Conservation (phyloP, 2,329 filamentous ascomycete genomes). For the Decorospora gaudefroyi region DNA sequence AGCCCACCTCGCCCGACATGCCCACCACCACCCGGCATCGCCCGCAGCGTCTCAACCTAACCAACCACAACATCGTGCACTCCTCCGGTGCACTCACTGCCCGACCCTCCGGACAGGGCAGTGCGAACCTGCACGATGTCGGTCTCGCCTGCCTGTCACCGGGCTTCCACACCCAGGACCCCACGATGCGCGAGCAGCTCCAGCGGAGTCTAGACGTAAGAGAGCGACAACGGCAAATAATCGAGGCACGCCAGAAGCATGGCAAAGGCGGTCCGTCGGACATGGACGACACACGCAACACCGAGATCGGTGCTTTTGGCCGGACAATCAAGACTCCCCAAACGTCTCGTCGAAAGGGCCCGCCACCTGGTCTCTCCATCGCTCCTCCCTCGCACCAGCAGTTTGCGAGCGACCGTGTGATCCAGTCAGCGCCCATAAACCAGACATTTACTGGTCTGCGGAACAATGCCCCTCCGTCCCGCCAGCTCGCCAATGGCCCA, state of each 20-base stretch:
- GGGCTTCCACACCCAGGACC: conserved; percentile 93
- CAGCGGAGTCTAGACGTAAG: conserved; percentile 91
- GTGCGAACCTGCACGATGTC: conserved; percentile 81
- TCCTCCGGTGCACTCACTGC: conserved; percentile 58
- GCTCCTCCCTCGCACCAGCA: conserved; percentile 91
- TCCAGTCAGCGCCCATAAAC: conserved; percentile 92
- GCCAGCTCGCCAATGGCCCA: conserved; percentile 79
- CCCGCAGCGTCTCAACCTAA: conserved; percentile 77
- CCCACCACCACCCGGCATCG: conserved; percentile 72
- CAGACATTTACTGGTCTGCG: conserved; percentile 94
- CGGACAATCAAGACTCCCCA: conserved; percentile 67
- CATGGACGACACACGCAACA: conserved; percentile 39
- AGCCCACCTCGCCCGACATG: conserved; percentile 83
- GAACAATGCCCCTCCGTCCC: conserved; percentile 63
- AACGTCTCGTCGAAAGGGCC: conserved; percentile 72
- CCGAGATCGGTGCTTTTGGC: conserved; percentile 51
- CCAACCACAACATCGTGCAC: conserved; percentile 55
- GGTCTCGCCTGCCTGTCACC: conserved; percentile 93
- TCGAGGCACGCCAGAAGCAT: conserved; percentile 89
- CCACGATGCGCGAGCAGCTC: conserved; percentile 93
- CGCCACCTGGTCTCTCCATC: conserved; percentile 88
- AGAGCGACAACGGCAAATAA: conserved; percentile 92
- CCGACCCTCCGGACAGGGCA: conserved; percentile 73
- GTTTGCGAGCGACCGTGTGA: conserved; percentile 91
- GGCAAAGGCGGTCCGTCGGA: conserved; percentile 54